Percentiles rank a stretch among this genome's conserved stretches.
These are phyloP conservation scores for Physaria fendleri DNA, from an alignment of 345 rosid genomes.

Conservation along the genomic window DNA sequence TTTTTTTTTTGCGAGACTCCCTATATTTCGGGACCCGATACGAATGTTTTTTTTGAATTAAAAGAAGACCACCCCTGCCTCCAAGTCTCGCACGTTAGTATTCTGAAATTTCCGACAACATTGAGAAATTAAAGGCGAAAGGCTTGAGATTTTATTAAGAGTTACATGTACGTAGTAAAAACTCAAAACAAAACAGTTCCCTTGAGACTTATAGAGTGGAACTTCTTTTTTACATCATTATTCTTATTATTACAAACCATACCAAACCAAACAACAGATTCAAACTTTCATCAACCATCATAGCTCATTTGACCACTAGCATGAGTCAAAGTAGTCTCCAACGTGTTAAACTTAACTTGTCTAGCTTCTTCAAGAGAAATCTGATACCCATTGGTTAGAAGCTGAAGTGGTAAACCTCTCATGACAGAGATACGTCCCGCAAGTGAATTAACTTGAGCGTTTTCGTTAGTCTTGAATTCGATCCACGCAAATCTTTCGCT, in stretches of 20 bases:
- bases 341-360: conserved; percentile 18
- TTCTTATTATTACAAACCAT: conserved; percentile 6
- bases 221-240: conserved; percentile 16
- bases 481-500: conserved; percentile 50
- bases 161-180: conserved; percentile 1
- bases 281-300: background rate
- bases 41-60: too few relatives aligned
- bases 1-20: too few relatives aligned
- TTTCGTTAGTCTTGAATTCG: conserved; percentile 49
- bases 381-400: conserved; percentile 17
- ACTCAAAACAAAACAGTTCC: conserved; percentile 16
- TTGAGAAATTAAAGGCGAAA: background rate
- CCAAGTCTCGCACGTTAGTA: background rate
- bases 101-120: background rate
- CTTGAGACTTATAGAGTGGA: background rate
- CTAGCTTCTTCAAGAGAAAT: conserved; percentile 23
- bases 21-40: too few relatives aligned
- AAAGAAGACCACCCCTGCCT: too few relatives aligned
- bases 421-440: conserved; percentile 29
- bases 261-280: background rate
- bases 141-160: background rate
- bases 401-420: conserved; percentile 24
- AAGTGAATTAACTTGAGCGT: conserved; percentile 24
- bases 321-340: conserved; percentile 24
- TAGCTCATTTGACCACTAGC: conserved; percentile 19